phyloP scores from a whole-genome alignment of 495 filamentous ascomycete genomes.

The Annulohypoxylon stygium region DNA sequence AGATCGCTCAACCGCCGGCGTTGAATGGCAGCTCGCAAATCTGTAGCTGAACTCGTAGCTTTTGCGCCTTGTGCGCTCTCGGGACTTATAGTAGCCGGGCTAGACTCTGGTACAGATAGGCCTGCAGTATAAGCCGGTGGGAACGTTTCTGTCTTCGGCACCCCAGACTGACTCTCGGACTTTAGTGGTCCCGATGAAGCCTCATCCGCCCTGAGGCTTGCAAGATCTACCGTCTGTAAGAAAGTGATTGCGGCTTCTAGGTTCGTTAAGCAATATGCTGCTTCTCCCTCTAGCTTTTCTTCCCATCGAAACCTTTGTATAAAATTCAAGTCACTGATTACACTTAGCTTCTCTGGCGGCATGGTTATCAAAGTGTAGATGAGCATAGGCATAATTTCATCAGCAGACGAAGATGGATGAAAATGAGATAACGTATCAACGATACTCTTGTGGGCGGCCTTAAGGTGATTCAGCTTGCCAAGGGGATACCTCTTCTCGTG shows the following conservation, averaged over 20 bases:
- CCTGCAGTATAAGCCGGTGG: conserved; percentile 62
- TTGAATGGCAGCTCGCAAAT: conserved; percentile 60
- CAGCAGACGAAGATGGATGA: conserved; percentile 92
- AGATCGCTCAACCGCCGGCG: conserved; percentile 81
- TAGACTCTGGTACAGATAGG: conserved; percentile 55
- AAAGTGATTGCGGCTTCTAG: conserved; percentile 96
- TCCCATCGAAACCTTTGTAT: conserved; percentile 93
- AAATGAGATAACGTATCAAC: conserved; percentile 84
- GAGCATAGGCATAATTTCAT: conserved; percentile 95
- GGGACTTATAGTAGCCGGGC: conserved; percentile 52
- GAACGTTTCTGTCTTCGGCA: conserved; percentile 67
- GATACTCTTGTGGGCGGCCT: conserved; percentile 90
- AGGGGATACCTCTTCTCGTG: conserved; percentile 86
- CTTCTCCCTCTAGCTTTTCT: conserved; percentile 89
- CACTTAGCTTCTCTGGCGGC: conserved; percentile 85
- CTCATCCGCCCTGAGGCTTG: conserved; percentile 89
- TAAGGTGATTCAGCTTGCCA: conserved; percentile 91
- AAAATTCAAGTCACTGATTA: conserved; percentile 93
- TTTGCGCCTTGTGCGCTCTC: conserved; percentile 58
- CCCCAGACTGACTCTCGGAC: conserved; percentile 52
- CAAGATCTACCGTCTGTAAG: conserved; percentile 96
- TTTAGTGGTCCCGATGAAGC: conserved; percentile 71
- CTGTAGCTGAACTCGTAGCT: conserved; percentile 53
- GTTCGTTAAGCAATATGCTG: conserved; percentile 95
- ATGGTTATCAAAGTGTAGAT: conserved; percentile 96